Evolutionary conservation across 176 grass and related monocot species (phyloP), one percentile per base, ranked within the genome.

Genomic region (Bonia amplexicaulis): DNA sequence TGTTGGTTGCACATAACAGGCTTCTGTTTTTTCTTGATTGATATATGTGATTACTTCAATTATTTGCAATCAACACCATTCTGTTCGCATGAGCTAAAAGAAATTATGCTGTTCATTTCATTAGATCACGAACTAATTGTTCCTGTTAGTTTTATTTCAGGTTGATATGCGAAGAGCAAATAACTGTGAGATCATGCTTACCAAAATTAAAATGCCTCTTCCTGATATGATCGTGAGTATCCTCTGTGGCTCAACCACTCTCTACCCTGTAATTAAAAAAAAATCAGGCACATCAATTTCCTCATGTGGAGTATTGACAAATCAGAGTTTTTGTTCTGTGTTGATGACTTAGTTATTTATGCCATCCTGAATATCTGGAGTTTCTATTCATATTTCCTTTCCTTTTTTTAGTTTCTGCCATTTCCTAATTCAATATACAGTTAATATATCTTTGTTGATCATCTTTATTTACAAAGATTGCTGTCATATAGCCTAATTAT

Each of bases 181-280:
- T 83, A 98, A 98, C 86, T 95, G 96, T 59, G 96, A 98, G 83
- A 98, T 98, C 60, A 98, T 98, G 96, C 93, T 98, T 90, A 95
- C 96, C 23, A 98, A 98, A 88, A 91, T 98, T 81, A 98, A 98
- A 87, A 98, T 98, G 96, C 96, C 96, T 78, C 96, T 98, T 85
- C 93, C 96, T 74, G 93, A 93, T 87, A 95, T 98, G 96, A 95
- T 98, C 84, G 96, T 98, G 83, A 93, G 93, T 93, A 87, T 77
- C 80, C 41, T 85, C 53, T 87, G 67, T 58, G 57, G 46, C 33
- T 77, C 20, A 73, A 73, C 62, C 20, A 31, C 19, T 80, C 51
- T 88, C 25, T 48, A 52, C 72, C 53, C 6, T 66, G 2, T 65
- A 81, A 71, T 62, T 57, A 26, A 31, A 15, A 79, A 79, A 72